Conservation (phyloP, 2,329 filamentous ascomycete genomes). For the Raffaelea albimanens region DNA sequence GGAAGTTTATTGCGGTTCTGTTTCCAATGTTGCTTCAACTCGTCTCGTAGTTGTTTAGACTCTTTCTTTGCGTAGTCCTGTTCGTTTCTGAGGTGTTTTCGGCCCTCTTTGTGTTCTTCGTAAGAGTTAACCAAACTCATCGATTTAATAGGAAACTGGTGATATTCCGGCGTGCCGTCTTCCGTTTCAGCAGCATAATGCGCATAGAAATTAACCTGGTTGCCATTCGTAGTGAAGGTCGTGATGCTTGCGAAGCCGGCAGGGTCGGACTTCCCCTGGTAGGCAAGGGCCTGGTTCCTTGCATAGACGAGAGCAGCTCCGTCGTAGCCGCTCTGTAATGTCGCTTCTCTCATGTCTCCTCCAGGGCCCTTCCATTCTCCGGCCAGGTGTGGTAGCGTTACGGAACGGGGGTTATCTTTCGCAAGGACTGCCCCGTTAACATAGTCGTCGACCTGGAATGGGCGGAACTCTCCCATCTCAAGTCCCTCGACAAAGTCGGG, state of each 20-base stretch:
- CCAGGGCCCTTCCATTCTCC: slow-evolving; percentile 16
- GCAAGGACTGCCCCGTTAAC: slow-evolving; percentile 12
- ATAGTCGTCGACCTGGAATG: slow-evolving; percentile 8
- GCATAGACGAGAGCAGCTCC: slow-evolving; percentile 19
- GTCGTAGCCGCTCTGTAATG: slow-evolving; percentile 10
- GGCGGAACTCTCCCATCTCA: slow-evolving; percentile 8
- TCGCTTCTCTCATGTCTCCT: slow-evolving; percentile 9
- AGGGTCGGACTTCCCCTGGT: slow-evolving; percentile 11
- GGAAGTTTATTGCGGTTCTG: slow-evolving; percentile 1
- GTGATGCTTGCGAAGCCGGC: slow-evolving; percentile 14
- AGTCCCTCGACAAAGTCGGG: too few relatives aligned
- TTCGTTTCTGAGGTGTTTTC: slow-evolving; percentile 6
- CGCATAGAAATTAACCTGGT: slow-evolving; percentile 16
- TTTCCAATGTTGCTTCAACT: slow-evolving; percentile 5
- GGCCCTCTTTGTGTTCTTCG: slow-evolving; percentile 2
- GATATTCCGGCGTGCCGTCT: neutral
- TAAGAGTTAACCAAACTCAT: slow-evolving; percentile 6
- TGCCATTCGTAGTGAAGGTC: slow-evolving; percentile 19
- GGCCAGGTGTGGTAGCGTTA: slow-evolving; percentile 18
- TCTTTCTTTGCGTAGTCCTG: slow-evolving; percentile 9
- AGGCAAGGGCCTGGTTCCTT: slow-evolving; percentile 16
- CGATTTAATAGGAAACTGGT: slow-evolving; percentile 5
- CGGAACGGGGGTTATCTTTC: slow-evolving; percentile 11
- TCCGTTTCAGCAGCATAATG: slow-evolving; percentile 15
- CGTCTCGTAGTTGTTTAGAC: slow-evolving; percentile 6